Conservation (phyloP, 768 basidiomycete species). For the Ephemerocybe angulata region DNA sequence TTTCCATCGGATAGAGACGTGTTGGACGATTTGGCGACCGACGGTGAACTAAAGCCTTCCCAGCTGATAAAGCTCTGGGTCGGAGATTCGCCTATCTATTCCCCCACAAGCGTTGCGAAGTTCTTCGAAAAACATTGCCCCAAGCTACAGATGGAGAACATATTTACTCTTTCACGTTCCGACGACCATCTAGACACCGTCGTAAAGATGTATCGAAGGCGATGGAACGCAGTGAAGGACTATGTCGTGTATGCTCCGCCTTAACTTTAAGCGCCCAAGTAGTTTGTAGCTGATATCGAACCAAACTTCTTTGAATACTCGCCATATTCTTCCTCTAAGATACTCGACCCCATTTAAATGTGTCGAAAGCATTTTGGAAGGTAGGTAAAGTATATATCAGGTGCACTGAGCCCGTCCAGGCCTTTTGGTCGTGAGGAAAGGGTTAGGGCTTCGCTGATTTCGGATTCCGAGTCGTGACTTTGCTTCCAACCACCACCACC, state of each 20-base stretch:
- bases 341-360: no score
- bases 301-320: no score
- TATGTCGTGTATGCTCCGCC: no score
- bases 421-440: background rate
- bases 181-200: no score
- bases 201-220: background rate
- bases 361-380: no score
- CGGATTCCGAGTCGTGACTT: background rate
- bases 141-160: background rate
- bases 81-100: background rate
- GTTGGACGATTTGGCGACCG: no score
- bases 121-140: background rate
- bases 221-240: background rate
- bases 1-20: no score
- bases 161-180: background rate
- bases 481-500: background rate
- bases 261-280: no score
- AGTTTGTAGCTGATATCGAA: no score
- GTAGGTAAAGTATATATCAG: no score
- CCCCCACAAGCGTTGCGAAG: background rate
- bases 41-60: no score
- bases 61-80: background rate
- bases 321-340: no score
- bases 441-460: background rate
- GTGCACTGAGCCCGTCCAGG: background rate